phyloP scores from a whole-genome alignment of 2,329 filamentous ascomycete genomes.

The Aureobasidium sp. region DNA sequence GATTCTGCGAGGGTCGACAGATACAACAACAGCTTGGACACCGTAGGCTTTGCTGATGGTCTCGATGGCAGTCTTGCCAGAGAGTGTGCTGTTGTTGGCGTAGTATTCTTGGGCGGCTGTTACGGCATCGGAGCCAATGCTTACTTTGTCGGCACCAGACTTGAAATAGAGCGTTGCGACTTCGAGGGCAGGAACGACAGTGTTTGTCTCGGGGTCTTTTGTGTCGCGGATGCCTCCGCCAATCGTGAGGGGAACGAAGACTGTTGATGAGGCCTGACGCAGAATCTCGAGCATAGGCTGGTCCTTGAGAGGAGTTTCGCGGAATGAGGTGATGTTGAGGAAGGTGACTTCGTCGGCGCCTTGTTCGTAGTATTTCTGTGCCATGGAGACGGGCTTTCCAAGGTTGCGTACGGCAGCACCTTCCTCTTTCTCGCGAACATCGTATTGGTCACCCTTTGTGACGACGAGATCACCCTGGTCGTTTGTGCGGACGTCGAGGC shows the following conservation, averaged over 20 bases:
- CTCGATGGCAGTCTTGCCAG: constrained; percentile 85
- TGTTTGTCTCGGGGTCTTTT: constrained; percentile 72
- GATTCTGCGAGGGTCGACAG: constrained; percentile 85
- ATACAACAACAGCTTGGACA: constrained; percentile 93
- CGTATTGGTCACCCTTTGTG: constrained; percentile 97
- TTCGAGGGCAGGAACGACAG: constrained; percentile 78
- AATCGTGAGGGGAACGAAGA: constrained; percentile 93
- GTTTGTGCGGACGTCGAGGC: constrained; percentile 90
- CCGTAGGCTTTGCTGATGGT: constrained; percentile 90
- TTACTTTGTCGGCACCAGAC: constrained; percentile 94
- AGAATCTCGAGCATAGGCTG: constrained; percentile 94
- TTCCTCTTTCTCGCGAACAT: constrained; percentile 79
- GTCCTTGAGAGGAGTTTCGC: constrained; percentile 87
- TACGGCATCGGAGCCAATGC: constrained; percentile 92
- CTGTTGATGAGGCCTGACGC: constrained; percentile 74
- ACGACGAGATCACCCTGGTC: constrained; percentile 93
- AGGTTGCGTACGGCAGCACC: constrained; percentile 73
- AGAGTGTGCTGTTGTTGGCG: constrained; percentile 57
- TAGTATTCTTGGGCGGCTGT: constrained; percentile 89
- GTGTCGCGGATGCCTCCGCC: constrained; percentile 94
- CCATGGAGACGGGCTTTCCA: constrained; percentile 94
- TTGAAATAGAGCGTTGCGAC: constrained; percentile 97
- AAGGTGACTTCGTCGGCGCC: constrained; percentile 96
- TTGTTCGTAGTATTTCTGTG: constrained; percentile 87
- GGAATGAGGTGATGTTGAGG: constrained; percentile 96